Evolutionary conservation across 2,329 filamentous ascomycete species (phyloP).

Genomic region (Aspergillus niger): DNA sequence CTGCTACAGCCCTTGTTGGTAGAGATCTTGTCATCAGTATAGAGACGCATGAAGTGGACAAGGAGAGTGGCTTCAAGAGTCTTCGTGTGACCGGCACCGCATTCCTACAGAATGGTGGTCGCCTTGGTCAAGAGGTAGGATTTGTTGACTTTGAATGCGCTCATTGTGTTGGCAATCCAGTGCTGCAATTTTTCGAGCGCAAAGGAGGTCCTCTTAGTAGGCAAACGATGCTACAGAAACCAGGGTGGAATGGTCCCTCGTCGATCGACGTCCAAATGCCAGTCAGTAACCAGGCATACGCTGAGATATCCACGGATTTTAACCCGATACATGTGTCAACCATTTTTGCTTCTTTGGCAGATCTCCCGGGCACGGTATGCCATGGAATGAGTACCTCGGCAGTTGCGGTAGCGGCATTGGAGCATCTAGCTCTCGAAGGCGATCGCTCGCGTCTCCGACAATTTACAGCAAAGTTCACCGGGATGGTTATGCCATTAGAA

Average conservation of each 20-base stretch:
- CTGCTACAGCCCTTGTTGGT: constrained; percentile 11
- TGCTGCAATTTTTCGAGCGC: constrained; percentile 21
- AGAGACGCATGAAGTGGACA: constrained; percentile 11
- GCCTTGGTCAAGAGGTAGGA: constrained; percentile 3
- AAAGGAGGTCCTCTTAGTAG: constrained; percentile 7
- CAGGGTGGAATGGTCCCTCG: constrained; percentile 15
- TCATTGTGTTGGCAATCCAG: constrained; percentile 19
- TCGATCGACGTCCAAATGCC: constrained; percentile 78
- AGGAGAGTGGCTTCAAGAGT: not conserved
- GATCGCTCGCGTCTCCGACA: constrained; percentile 87
- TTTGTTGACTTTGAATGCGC: constrained; percentile 12
- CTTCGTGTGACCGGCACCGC: constrained; percentile 17
- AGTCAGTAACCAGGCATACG: constrained; percentile 91
- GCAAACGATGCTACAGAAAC: constrained; percentile 1
- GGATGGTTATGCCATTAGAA: constrained; percentile 95
- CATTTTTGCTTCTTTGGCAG: constrained; percentile 92
- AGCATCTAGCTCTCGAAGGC: constrained; percentile 89
- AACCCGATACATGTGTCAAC: constrained; percentile 97
- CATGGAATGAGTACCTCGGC: constrained; percentile 99
- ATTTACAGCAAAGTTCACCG: constrained; percentile 88
- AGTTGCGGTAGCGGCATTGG: constrained; percentile 88
- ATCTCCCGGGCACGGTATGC: constrained; percentile 89
- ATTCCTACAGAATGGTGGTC: not conserved
- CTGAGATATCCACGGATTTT: constrained; percentile 91
- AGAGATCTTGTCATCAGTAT: constrained; percentile 15